These are phyloP conservation scores for Tetrahymena thermophila DNA, from an alignment of 73 alveolate genomes.

Conservation along the genomic window DNA sequence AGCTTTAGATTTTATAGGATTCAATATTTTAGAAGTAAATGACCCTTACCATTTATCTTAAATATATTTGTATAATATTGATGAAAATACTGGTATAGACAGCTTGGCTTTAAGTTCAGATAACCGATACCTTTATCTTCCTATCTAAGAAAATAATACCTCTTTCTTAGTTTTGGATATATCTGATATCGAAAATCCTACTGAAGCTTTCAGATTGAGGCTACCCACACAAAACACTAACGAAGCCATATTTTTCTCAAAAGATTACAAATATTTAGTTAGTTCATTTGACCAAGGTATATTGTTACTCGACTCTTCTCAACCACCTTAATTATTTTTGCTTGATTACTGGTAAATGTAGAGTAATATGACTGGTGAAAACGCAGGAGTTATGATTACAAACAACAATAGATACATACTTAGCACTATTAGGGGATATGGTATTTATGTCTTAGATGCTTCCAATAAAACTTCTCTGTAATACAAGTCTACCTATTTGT, in stretches of 20 bases:
- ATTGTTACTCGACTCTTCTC: background rate
- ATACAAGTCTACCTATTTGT: background rate
- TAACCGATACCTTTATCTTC: background rate
- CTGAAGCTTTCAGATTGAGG: background rate
- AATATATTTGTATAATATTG: background rate
- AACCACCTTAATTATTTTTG: background rate
- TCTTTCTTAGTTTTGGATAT: background rate
- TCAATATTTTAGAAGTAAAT: background rate
- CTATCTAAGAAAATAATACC: background rate
- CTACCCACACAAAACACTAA: background rate
- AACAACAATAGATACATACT: background rate
- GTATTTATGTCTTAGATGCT: background rate
- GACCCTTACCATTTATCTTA: background rate
- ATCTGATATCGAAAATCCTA: background rate
- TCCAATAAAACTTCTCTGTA: background rate
- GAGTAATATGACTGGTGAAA: background rate
- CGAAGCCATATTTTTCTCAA: background rate
- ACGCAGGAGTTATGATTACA: background rate
- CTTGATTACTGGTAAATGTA: background rate
- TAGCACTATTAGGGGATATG: background rate
- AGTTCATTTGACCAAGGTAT: background rate
- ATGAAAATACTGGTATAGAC: background rate
- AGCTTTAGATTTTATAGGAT: background rate
- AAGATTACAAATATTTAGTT: background rate
- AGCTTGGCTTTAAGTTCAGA: background rate